Conservation (phyloP, 2,329 filamentous ascomycete genomes). For the Diatrype stigma region DNA sequence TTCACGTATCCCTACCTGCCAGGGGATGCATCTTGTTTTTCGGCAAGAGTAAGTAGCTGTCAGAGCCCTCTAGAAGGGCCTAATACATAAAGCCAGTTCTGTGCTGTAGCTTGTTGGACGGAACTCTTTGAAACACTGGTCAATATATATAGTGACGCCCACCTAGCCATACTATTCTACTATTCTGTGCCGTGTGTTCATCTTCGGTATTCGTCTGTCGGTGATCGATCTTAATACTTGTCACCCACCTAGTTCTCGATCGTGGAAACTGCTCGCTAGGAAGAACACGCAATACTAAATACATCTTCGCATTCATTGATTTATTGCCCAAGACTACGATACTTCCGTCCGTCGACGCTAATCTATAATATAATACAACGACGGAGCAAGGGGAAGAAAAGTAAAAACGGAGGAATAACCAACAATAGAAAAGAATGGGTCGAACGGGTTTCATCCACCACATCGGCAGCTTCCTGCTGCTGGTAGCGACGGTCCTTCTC, state of each 20-base stretch:
- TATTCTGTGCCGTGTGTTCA: not conserved
- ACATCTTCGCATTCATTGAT: no score
- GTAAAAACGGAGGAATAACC: not conserved
- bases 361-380: not conserved
- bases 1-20: not conserved
- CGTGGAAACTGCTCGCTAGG: no score
- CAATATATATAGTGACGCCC: not conserved
- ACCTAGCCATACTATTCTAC: not conserved
- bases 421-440: slow-evolving; percentile 18
- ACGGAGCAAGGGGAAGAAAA: not conserved
- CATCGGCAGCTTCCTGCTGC: slow-evolving; percentile 40
- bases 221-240: not conserved
- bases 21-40: not conserved
- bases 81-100: no score
- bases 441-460: slow-evolving; percentile 34
- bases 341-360: not conserved
- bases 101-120: no score
- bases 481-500: slow-evolving; percentile 40
- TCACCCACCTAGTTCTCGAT: no score
- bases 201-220: not conserved
- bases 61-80: no score
- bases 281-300: no score
- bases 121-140: not conserved
- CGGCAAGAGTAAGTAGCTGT: not conserved
- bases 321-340: no score